These are phyloP conservation scores for Fusarium sp. DNA, from an alignment of 2,329 filamentous ascomycete genomes.

Conservation along the genomic window DNA sequence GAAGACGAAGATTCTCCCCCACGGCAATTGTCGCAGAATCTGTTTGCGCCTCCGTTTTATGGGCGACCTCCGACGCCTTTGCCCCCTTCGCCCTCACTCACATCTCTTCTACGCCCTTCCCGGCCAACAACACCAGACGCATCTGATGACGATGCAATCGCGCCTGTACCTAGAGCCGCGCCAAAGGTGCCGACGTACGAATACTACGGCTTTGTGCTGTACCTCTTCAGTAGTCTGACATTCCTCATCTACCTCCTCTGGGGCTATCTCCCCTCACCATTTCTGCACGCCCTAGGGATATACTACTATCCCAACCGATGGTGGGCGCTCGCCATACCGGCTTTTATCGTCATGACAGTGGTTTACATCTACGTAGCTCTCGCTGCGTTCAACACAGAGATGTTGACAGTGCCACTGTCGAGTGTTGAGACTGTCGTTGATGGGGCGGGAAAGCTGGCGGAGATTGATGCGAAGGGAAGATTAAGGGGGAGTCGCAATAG, in stretches of 20 bases:
- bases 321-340: constrained; percentile 94
- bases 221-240: constrained; percentile 83
- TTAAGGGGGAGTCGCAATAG: constrained; percentile 50
- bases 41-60: constrained; percentile 88
- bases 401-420: constrained; percentile 80
- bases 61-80: constrained; percentile 94
- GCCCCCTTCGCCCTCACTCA: constrained; percentile 90
- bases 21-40: constrained; percentile 60
- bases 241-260: constrained; percentile 80
- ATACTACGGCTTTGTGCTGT: constrained; percentile 98
- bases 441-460: constrained; percentile 84
- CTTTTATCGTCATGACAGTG: constrained; percentile 86
- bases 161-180: constrained; percentile 83
- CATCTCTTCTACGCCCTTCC: constrained; percentile 87
- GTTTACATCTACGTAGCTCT: constrained; percentile 95
- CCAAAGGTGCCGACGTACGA: constrained; percentile 99
- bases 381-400: constrained; percentile 87
- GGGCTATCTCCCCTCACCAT: constrained; percentile 91
- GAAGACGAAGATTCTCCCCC: constrained; percentile 49
- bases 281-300: constrained; percentile 91
- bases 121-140: constrained; percentile 93
- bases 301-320: constrained; percentile 97
- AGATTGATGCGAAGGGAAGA: constrained; percentile 75
- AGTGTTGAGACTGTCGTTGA: constrained; percentile 92
- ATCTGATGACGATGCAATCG: constrained; percentile 86